Conservation (phyloP, 371 early-diverging fungal genomes). For the Dinochytrium kinnereticum region DNA sequence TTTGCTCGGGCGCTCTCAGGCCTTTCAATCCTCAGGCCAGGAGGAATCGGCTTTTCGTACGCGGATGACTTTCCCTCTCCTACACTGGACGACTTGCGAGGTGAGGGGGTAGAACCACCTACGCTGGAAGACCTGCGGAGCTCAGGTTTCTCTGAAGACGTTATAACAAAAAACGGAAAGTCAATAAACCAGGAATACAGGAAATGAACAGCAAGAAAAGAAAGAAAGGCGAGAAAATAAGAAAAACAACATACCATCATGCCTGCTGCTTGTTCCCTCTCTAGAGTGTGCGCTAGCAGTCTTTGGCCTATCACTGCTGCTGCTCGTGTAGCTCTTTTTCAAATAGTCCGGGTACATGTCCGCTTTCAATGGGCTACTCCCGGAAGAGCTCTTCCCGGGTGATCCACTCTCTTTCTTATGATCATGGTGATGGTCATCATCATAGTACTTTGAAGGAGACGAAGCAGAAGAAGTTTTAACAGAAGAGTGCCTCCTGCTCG, state of each 20-base stretch:
- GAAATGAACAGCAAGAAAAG: neutral
- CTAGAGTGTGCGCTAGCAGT: conserved; percentile 1
- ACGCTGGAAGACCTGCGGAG: conserved; percentile 12
- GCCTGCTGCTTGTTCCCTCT: conserved; percentile 7
- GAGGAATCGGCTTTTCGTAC: conserved; percentile 11
- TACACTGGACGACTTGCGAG: neutral
- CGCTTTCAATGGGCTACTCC: neutral
- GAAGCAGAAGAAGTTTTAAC: neutral
- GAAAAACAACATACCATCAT: neutral
- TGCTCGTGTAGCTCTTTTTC: neutral
- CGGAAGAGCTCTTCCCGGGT: neutral
- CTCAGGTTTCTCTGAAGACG: conserved; percentile 11
- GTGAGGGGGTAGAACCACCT: neutral
- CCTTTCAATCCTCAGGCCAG: conserved; percentile 1
- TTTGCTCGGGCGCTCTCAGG: neutral
- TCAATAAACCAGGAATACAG: too few relatives aligned
- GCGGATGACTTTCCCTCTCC: neutral
- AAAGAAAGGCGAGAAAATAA: neutral
- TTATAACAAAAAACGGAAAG: neutral
- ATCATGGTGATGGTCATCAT: conserved; percentile 8
- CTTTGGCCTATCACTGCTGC: conserved; percentile 4
- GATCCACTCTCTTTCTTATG: neutral
- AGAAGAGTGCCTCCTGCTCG: neutral
- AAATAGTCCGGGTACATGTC: conserved; percentile 14
- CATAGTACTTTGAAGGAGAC: conserved; percentile 9